Evolutionary conservation across 2,329 filamentous ascomycete genomes (phyloP), one percentile per base, ranked within the genome.

Genomic region (Teratosphaeria nubilosa): DNA sequence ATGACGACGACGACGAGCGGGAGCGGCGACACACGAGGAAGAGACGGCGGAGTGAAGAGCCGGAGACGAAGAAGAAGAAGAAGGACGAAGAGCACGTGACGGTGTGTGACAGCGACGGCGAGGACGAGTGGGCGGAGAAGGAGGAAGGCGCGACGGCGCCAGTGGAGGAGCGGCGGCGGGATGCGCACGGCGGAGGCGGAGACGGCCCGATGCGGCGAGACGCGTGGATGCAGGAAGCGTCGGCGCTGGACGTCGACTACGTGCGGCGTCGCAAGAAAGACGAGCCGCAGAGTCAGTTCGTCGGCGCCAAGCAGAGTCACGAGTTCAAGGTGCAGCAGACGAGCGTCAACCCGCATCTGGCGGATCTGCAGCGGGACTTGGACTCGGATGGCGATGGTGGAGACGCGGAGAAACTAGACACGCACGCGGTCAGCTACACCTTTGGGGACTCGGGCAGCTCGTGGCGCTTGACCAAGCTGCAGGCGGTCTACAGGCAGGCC

Each of bases 391-490:
- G 80, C 55, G 74, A 73, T 0, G 78, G 83, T 13, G 63, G 67
- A 10, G 63, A 59, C 3, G 62, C 64, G 6, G 63, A 60, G 1
- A 59, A 54, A 1, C 65, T 63, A 14, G 71, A 82, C 10, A 75
- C 79, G 24, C 72, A 82, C 6, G 74, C 81, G 62, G 83, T 95
- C 9, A 78, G 83, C 59, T 99, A 97, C 70, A 88, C 77, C 0
- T 95, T 99, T 72, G 94, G 95, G 20, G 94, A 99, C 71, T 76
- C 83, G 6, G 92, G 94, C 0, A 92, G 91, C 14, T 84, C 90
- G 66, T 99, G 95, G 94, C 86, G 95, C 54, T 96, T 99, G 91
- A 95, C 87, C 5, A 96, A 91, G 72, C 82, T 99, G 32, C 91
- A 88, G 64, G 87, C 85, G 11, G 89, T 96, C 1, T 96, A 95